Percentiles rank a stretch among this genome's conserved stretches.
phyloP scores from a whole-genome alignment of 1,284 basidiomycete genomes.

The Meira nashicola region DNA sequence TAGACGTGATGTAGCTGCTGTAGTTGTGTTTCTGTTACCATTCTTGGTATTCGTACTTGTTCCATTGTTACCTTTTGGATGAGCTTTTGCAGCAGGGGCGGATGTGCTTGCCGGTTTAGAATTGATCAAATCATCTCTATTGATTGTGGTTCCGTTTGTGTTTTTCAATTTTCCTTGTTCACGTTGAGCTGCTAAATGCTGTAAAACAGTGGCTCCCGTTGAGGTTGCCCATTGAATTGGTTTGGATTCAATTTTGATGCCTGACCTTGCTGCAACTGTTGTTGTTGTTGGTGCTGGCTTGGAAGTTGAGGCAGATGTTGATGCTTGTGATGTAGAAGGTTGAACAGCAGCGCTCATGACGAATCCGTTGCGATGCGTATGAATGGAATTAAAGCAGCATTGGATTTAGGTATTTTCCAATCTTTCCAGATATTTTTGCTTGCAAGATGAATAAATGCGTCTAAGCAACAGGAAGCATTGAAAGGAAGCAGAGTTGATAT shows the following conservation, averaged over 20 bases:
- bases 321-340: background rate
- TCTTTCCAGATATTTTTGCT: too few relatives aligned
- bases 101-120: conserved; percentile 2
- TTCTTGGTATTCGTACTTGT: background rate
- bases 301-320: background rate
- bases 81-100: background rate
- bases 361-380: background rate
- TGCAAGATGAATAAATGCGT: too few relatives aligned
- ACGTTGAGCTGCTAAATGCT: too few relatives aligned
- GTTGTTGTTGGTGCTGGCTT: background rate
- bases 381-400: too few relatives aligned
- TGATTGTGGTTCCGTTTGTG: background rate
- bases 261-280: background rate
- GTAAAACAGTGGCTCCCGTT: too few relatives aligned
- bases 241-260: too few relatives aligned
- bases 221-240: too few relatives aligned
- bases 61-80: background rate
- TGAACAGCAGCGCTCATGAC: conserved; percentile 4
- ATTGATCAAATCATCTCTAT: conserved; percentile 7
- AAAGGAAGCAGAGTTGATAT: too few relatives aligned
- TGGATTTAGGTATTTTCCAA: too few relatives aligned
- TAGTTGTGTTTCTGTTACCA: background rate
- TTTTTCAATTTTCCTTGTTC: too few relatives aligned
- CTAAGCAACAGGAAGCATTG: too few relatives aligned
- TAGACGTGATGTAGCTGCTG: background rate